These are phyloP conservation scores for Ogataea chonburiensis DNA, from an alignment of 805 yeast genomes.

Conservation along the genomic window DNA sequence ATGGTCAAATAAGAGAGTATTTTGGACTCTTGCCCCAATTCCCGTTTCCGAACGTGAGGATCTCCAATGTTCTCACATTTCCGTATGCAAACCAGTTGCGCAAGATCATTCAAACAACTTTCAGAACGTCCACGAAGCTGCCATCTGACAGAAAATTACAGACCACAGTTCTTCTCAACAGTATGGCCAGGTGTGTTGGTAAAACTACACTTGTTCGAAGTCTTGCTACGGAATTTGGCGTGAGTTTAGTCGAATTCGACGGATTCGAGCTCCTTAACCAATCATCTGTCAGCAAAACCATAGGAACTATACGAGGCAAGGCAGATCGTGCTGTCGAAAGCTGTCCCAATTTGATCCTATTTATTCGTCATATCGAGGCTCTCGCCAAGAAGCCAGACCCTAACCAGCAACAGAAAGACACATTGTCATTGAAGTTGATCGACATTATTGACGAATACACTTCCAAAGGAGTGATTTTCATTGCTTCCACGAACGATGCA, in stretches of 20 bases:
- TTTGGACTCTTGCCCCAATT: conserved; percentile 16
- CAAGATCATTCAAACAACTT: conserved; percentile 55
- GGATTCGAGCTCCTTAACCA: conserved; percentile 63
- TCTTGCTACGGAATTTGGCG: conserved; percentile 57
- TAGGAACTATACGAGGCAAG: conserved; percentile 76
- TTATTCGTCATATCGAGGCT: conserved; percentile 71
- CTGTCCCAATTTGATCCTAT: conserved; percentile 49
- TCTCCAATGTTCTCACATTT: conserved; percentile 32
- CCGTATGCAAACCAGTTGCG: conserved; percentile 50
- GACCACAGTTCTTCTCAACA: conserved; percentile 64
- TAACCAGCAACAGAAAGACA: conserved; percentile 42
- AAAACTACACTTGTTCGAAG: conserved; percentile 63
- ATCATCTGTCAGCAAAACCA: conserved; percentile 72
- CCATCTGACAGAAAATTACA: conserved; percentile 39
- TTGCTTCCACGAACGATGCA: conserved; percentile 67
- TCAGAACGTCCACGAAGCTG: conserved; percentile 22
- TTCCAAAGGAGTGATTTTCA: conserved; percentile 46
- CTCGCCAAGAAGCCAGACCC: conserved; percentile 67
- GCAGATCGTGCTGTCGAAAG: conserved; percentile 59
- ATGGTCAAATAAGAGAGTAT: conserved; percentile 16
- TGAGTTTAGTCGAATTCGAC: conserved; percentile 66
- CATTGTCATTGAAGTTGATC: conserved; percentile 52
- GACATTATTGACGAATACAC: conserved; percentile 58
- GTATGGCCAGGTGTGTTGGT: conserved; percentile 76
- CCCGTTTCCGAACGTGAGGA: conserved; percentile 14